These are phyloP conservation scores for Kodamaea alishanica DNA, from an alignment of 1,139 yeast species.

Conservation along the genomic window DNA sequence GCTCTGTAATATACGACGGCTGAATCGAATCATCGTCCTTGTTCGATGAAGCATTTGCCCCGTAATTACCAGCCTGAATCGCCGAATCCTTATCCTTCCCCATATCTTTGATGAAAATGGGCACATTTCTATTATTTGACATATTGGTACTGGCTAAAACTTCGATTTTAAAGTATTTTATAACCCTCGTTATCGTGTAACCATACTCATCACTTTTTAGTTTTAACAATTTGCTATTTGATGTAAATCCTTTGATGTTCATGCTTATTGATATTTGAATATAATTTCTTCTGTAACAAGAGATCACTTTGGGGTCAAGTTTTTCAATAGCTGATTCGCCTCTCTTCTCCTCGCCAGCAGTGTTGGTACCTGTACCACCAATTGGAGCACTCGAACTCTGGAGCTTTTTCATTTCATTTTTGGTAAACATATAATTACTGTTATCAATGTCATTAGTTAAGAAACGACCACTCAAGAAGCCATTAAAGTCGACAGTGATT, in stretches of 20 bases:
- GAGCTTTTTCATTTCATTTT: conserved; percentile 11
- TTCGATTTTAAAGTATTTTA: conserved; percentile 41
- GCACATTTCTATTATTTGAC: conserved; percentile 27
- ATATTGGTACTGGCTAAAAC: conserved; percentile 36
- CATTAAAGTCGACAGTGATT: conserved; percentile 26
- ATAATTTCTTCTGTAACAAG: conserved; percentile 46
- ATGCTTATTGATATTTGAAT: conserved; percentile 38
- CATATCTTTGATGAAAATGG: conserved; percentile 26
- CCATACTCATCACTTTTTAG: conserved; percentile 37
- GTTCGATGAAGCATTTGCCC: conserved; percentile 2
- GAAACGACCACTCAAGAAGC: conserved; percentile 43
- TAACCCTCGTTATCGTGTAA: conserved; percentile 33
- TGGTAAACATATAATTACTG: conserved; percentile 31
- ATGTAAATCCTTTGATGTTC: conserved; percentile 30
- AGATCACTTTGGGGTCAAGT: conserved; percentile 37
- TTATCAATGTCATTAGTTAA: conserved; percentile 44
- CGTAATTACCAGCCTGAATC: neutral
- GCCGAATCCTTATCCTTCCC: conserved; percentile 13
- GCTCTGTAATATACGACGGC: conserved; percentile 20
- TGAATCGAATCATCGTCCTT: conserved; percentile 19
- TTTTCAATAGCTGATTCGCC: conserved; percentile 3
- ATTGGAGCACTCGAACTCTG: neutral
- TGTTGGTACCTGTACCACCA: neutral
- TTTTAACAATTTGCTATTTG: conserved; percentile 27
- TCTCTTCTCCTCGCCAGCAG: conserved; percentile 1